Evolutionary conservation across 495 filamentous ascomycete genomes (phyloP), one percentile per base, ranked within the genome.

Genomic region (Parmelia sp.): DNA sequence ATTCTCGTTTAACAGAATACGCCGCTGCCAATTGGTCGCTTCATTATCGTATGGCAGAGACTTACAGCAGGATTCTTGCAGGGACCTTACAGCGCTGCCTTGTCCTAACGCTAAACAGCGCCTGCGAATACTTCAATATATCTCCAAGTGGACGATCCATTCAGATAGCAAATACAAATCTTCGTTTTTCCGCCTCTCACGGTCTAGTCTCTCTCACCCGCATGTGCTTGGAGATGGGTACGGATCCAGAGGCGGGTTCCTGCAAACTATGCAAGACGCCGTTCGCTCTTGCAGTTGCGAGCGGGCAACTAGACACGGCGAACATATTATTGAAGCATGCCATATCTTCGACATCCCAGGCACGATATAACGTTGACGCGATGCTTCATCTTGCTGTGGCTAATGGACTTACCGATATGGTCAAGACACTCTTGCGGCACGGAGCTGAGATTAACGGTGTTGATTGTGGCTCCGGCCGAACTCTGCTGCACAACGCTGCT

Each of bases 31-130:
- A 60, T 29, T 60, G 58, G 58, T 60, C 58, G 4, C 1, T 60
- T 31, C 58, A 60, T 40, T 60, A 60, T 14, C 58, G 58, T 44
- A 9, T 44, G 19, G 39, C 58, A 9, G 58, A 60, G 36, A 60
- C 58, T 9, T 33, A 29, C 23, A 60, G 58, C 40, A 60, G 19
- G 40, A 47, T 33, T n/a, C 40, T 60, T 15, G 58, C 58, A 2
- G 58, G 58, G 10, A 47, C 40, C 11, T 40, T 60, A 14, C 58
- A 60, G 58, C 25, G 58, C 21, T 60, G 15, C 15, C 25, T 60
- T 6, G 4, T 29, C 21, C 19, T 31, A 11, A 60, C 58, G 0
- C 39, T 60, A 4, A 15, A 60, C 10, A 14, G 47, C 25, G 58
- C 39, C 33, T 60, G 58, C 27, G 27, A 60, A 4, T 45, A 11